Percentiles rank a stretch among this genome's conserved stretches.
Conservation (phyloP, 495 filamentous ascomycete genomes). For the Tuber indicum region DNA sequence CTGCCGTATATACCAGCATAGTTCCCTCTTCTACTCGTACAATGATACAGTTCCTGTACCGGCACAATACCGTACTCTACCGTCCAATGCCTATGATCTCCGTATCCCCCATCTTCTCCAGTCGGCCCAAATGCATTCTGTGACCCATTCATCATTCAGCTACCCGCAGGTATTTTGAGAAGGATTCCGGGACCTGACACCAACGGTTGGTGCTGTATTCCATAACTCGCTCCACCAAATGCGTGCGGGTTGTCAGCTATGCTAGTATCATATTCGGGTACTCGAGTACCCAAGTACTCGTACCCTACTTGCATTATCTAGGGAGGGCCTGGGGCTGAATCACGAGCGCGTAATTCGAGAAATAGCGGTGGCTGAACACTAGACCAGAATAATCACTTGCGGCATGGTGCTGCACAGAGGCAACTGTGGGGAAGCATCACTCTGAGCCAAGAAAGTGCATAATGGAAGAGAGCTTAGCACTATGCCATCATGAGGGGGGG, state of each 20-base stretch:
- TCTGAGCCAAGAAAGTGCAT: not conserved
- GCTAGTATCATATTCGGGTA: not conserved
- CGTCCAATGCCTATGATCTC: not conserved
- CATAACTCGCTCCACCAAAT: not conserved
- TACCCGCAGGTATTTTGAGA: not conserved
- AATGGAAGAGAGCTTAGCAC: not conserved
- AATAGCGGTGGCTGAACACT: not conserved
- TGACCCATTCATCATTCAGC: not conserved
- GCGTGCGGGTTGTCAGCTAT: not conserved
- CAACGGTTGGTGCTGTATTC: not conserved
- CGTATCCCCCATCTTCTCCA: not conserved
- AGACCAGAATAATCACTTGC: not conserved
- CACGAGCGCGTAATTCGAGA: not conserved
- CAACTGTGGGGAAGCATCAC: not conserved
- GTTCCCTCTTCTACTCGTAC: not conserved
- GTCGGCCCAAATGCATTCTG: not conserved
- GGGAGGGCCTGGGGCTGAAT: not conserved
- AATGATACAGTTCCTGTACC: not conserved
- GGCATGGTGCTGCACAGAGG: not conserved
- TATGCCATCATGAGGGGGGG: not conserved
- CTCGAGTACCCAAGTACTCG: too few species aligned
- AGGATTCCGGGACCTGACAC: not conserved
- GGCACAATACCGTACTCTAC: not conserved
- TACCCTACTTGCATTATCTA: not conserved
- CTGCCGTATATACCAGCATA: not conserved